Percentiles rank a stretch among this genome's conserved stretches.
Conservation (phyloP, 495 filamentous ascomycete species). For the Glonium stellatum region DNA sequence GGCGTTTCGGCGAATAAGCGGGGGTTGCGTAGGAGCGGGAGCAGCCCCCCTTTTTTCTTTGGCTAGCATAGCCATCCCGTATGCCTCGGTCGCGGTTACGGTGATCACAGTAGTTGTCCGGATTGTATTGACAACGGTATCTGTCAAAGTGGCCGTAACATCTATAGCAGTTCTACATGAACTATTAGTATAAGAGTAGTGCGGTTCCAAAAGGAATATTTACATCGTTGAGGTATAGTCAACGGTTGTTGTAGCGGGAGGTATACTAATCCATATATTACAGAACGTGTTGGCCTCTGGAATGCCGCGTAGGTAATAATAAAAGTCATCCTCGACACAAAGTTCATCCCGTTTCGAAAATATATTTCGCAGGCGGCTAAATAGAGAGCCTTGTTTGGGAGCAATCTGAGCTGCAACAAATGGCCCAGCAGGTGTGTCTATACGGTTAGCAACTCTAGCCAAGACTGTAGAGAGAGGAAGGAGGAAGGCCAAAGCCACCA, state of each 20-base stretch:
- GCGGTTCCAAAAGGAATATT: neutral
- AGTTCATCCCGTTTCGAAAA: constrained; percentile 8
- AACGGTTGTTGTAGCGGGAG: constrained; percentile 15
- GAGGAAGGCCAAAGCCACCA: constrained; percentile 17
- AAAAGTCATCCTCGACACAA: neutral
- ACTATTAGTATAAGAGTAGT: neutral
- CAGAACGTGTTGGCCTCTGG: constrained; percentile 11
- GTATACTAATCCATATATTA: constrained; percentile 10
- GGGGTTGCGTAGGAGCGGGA: neutral
- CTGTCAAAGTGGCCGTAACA: neutral
- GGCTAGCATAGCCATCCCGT: neutral
- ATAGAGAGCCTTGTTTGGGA: neutral
- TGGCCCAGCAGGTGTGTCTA: neutral
- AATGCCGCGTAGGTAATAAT: neutral
- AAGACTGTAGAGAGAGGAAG: constrained; percentile 10
- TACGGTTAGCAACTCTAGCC: constrained; percentile 5
- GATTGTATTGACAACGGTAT: constrained; percentile 1
- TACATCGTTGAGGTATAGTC: constrained; percentile 28
- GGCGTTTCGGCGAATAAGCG: neutral
- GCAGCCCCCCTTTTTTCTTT: neutral
- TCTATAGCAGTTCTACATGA: neutral
- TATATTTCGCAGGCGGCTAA: neutral
- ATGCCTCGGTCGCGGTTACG: constrained; percentile 1
- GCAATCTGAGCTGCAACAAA: neutral
- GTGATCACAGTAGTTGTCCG: constrained; percentile 8